Evolutionary conservation across 1,284 basidiomycete genomes (phyloP).

Genomic region (Phellopilus nigrolimitatus): DNA sequence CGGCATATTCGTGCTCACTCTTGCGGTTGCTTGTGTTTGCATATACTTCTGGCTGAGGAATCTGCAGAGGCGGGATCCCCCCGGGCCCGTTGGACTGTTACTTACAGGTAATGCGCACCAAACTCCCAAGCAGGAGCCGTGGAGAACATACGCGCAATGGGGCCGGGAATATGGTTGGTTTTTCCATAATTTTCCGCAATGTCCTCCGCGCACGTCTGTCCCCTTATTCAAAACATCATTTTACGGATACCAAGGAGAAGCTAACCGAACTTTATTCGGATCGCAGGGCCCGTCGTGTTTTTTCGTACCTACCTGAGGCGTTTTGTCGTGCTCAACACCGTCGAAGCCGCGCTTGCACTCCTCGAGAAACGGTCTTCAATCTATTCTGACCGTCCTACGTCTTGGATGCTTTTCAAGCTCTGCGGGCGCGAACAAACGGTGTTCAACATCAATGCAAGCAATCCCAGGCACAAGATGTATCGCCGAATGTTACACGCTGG

Average conservation of each 20-base stretch:
- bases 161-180: slow-evolving; percentile 29
- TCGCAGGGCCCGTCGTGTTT: slow-evolving; percentile 27
- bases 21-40: background rate
- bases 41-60: background rate
- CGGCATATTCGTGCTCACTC: background rate
- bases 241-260: slow-evolving; percentile 21
- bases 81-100: slow-evolving; percentile 32
- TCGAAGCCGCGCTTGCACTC: slow-evolving; percentile 15
- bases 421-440: slow-evolving; percentile 15
- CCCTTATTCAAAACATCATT: background rate
- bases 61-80: slow-evolving; percentile 25
- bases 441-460: slow-evolving; percentile 15
- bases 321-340: slow-evolving; percentile 22
- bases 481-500: slow-evolving; percentile 14
- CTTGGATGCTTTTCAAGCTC: slow-evolving; percentile 15
- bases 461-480: slow-evolving; percentile 13
- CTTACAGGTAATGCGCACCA: slow-evolving; percentile 29
- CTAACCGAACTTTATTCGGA: slow-evolving; percentile 10
- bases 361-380: slow-evolving; percentile 20
- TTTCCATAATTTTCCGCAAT: background rate
- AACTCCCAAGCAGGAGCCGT: slow-evolving; percentile 30
- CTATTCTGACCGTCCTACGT: slow-evolving; percentile 18
- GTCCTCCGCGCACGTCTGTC: background rate
- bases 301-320: slow-evolving; percentile 11
- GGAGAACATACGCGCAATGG: slow-evolving; percentile 38